A percentile compares a stretch with the other conserved stretches of the same genome.
phyloP scores from a whole-genome alignment of 805 yeast species.

The Ogataea wickerhamii region DNA sequence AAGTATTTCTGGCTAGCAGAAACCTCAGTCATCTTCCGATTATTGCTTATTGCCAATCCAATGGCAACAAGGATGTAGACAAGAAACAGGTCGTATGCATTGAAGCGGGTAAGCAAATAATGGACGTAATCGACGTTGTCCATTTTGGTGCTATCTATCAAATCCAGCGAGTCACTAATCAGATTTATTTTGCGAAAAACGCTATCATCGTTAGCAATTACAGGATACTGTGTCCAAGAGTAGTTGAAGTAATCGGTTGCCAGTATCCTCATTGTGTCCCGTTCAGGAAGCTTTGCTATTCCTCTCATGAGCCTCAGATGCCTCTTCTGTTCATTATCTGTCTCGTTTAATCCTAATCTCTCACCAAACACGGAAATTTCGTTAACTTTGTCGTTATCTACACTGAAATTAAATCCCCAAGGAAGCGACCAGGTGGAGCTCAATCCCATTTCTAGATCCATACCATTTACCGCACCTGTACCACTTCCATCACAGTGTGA shows the following conservation, averaged over 20 bases:
- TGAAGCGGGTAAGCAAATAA: constrained; percentile 4
- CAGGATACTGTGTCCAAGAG: constrained; percentile 19
- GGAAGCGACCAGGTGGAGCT: constrained; percentile 5
- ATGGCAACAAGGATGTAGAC: constrained; percentile 16
- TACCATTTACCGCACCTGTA: not conserved
- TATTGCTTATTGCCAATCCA: constrained; percentile 11
- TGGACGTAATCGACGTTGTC: constrained; percentile 3
- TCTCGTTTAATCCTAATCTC: constrained; percentile 1
- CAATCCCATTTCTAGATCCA: constrained; percentile 8
- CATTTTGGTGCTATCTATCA: constrained; percentile 1
- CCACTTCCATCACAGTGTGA: not conserved
- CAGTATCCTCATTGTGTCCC: not conserved
- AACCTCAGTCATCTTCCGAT: not conserved
- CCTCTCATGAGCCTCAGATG: not conserved
- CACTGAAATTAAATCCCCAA: constrained; percentile 3
- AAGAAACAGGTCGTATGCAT: constrained; percentile 13
- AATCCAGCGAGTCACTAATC: constrained; percentile 3
- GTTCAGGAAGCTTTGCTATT: not conserved
- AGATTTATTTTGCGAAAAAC: constrained; percentile 4
- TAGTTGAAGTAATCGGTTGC: constrained; percentile 12
- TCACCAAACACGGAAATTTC: constrained; percentile 13
- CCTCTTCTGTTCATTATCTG: constrained; percentile 1
- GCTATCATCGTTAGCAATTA: constrained; percentile 9
- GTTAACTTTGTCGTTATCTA: constrained; percentile 5
- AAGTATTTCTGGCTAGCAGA: constrained; percentile 3